A percentile compares a stretch with the other conserved stretches of the same genome.
Evolutionary conservation across 352 stramenopile species (phyloP).

Genomic region (Phytophthora macrochlamydospora): DNA sequence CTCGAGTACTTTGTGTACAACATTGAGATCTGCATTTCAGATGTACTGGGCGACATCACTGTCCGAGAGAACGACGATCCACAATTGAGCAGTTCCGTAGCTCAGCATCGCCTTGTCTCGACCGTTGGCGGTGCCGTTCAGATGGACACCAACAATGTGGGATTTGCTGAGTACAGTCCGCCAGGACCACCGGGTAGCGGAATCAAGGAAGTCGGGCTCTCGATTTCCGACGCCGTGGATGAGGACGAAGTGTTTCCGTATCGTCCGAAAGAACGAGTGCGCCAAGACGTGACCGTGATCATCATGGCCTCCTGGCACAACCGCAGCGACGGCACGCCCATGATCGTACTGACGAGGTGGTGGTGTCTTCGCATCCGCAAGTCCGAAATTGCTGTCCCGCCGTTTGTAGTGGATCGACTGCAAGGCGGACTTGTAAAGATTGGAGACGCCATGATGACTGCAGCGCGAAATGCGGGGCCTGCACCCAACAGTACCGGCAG

Average conservation of each 20-base stretch:
- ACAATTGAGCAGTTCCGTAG: constrained; percentile 20
- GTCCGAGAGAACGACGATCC: constrained; percentile 55
- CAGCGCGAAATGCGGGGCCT: constrained; percentile 7
- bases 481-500: too few species aligned
- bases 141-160: constrained; percentile 46
- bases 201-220: constrained; percentile 28
- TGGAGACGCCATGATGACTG: constrained; percentile 21
- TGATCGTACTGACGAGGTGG: constrained; percentile 29
- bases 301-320: constrained; percentile 20
- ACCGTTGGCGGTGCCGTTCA: constrained; percentile 27
- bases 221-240: constrained; percentile 41
- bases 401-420: constrained; percentile 13
- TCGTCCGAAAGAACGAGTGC: constrained; percentile 20
- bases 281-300: constrained; percentile 38
- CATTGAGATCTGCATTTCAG: constrained; percentile 54
- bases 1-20: constrained; percentile 49
- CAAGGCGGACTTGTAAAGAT: constrained; percentile 27
- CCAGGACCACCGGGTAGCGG: constrained; percentile 6
- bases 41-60: constrained; percentile 47
- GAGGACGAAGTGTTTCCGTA: constrained; percentile 52
- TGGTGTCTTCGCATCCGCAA: constrained; percentile 28
- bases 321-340: not conserved
- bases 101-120: constrained; percentile 43
- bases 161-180: constrained; percentile 35
- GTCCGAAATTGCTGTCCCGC: constrained; percentile 20